Conservation (phyloP, 495 filamentous ascomycete species). For the Xylaria venustula region DNA sequence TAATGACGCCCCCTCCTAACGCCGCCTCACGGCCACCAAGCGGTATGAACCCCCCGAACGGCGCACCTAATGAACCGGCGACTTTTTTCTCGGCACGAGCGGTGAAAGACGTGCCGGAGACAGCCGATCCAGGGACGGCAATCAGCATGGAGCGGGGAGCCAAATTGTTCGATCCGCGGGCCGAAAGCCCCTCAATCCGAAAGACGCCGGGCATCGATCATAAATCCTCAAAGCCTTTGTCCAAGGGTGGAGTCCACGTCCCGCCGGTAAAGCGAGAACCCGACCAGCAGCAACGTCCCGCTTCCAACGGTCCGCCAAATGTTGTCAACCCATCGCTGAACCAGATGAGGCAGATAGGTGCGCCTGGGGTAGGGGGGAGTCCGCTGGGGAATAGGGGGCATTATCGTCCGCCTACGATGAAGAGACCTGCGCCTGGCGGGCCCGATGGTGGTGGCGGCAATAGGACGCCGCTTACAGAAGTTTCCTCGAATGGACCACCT, state of each 20-base stretch:
- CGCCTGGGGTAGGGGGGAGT: conserved; percentile 57
- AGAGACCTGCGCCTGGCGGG: conserved; percentile 41
- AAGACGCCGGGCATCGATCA: conserved; percentile 91
- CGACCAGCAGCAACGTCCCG: conserved; percentile 23
- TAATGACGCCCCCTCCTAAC: conserved; percentile 22
- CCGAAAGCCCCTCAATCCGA: conserved; percentile 82
- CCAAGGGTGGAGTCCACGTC: conserved; percentile 43
- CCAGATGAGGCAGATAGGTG: conserved; percentile 68
- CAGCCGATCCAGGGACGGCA: conserved; percentile 23
- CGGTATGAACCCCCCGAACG: conserved; percentile 21
- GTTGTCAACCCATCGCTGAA: conserved; percentile 65
- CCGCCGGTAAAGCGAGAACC: conserved; percentile 30
- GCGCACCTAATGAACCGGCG: conserved; percentile 31
- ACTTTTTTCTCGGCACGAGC: conserved; percentile 80
- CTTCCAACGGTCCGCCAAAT: conserved; percentile 6
- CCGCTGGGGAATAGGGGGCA: conserved; percentile 56
- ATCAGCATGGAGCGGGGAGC: conserved; percentile 43
- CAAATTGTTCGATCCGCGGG: conserved; percentile 73
- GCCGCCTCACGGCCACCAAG: conserved; percentile 1
- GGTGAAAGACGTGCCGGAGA: conserved; percentile 44
- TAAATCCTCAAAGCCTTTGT: conserved; percentile 65
- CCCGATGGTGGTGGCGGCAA: conserved; percentile 16
- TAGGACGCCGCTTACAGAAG: conserved; percentile 37
- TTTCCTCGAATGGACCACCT: conserved; percentile 34
- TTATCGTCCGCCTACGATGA: conserved; percentile 62